Evolutionary conservation across 768 basidiomycete species (phyloP), one percentile per base, ranked within the genome.

Genomic region (Mycena epipterygia): DNA sequence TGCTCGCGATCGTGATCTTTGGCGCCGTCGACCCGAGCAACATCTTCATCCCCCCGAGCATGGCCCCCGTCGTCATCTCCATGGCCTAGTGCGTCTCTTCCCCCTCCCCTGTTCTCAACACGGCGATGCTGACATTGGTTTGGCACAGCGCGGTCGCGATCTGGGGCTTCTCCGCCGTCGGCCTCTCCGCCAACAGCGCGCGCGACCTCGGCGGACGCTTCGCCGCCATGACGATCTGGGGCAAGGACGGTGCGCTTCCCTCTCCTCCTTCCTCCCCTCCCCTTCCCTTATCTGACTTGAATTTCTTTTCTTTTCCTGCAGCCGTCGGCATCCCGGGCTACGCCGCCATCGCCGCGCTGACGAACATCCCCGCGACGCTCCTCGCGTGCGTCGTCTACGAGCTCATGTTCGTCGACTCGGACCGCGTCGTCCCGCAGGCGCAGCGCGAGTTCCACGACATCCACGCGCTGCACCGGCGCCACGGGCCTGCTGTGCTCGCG

Each of bases 131-230:
- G 12, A 39, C 51, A 21, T 9, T 33, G 32, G 33, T 57, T 23
- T 55, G 42, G 25, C n/a, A n/a, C 64, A 92, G 91, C 74, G 88
- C 81, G 52, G 79, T 84, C 44, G 83, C 85, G 42, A 85, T 92
- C 67, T 92, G 91, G 90, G 88, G 90, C 42, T 93, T 82, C 76
- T 81, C 87, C 6, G 80, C 86, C 3, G 81, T 84, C 39, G 86
- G 86, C 27, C 78, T 93, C 51, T 84, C 89, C 17, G 83, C 91
- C 37, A 93, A 93, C 78, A 79, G 89, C 4, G 90, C 91, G 32
- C 90, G 92, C 75, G 92, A 93, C 76, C 32, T 93, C 48, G 92
- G 91, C 23, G 89, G 85, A 5, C 88, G 91, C 19, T 69, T 93
- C n/a, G 85, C 87, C 72, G 87, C 85, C 0, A 76, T 93, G 79